These are phyloP conservation scores for Boletus reticuloceps DNA, from an alignment of 768 basidiomycete genomes.

Conservation along the genomic window DNA sequence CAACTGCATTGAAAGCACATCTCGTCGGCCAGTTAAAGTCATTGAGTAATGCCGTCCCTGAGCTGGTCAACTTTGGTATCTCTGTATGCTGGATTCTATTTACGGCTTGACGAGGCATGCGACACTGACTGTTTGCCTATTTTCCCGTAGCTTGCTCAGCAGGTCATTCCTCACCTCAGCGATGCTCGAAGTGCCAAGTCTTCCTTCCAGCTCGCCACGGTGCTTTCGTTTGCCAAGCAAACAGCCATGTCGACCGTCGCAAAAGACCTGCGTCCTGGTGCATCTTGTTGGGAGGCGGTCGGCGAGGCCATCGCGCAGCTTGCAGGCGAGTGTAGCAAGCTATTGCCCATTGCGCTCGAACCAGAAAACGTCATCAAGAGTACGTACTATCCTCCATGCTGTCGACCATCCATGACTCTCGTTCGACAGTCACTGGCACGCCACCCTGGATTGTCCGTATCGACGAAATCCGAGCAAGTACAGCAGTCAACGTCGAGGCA, in stretches of 20 bases:
- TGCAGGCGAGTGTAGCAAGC: constrained; percentile 63
- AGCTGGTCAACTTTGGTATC: constrained; percentile 89
- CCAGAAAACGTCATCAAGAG: constrained; percentile 76
- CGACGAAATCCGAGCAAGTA: constrained; percentile 75
- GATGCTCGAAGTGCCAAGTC: constrained; percentile 78
- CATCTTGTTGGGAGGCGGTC: constrained; percentile 77
- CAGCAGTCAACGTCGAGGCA: constrained; percentile 87
- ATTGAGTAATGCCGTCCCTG: constrained; percentile 69
- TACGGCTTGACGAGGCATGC: neutral
- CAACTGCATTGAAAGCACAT: constrained; percentile 66
- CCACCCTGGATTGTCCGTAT: constrained; percentile 87
- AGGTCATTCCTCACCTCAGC: constrained; percentile 80
- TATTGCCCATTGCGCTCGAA: constrained; percentile 73
- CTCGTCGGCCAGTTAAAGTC: constrained; percentile 71
- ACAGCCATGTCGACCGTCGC: constrained; percentile 69
- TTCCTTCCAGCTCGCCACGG: constrained; percentile 69
- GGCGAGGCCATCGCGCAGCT: constrained; percentile 66
- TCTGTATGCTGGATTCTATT: constrained; percentile 49
- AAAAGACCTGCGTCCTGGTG: constrained; percentile 62
- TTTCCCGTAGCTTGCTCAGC: constrained; percentile 74
- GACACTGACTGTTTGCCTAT: neutral
- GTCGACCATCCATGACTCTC: neutral
- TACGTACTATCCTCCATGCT: constrained; percentile 35
- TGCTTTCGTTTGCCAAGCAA: constrained; percentile 71
- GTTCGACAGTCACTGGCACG: constrained; percentile 57